A percentile compares a stretch with the other conserved stretches of the same genome.
Conservation (phyloP, 768 basidiomycete genomes). For the Kwoniella shandongensis region DNA sequence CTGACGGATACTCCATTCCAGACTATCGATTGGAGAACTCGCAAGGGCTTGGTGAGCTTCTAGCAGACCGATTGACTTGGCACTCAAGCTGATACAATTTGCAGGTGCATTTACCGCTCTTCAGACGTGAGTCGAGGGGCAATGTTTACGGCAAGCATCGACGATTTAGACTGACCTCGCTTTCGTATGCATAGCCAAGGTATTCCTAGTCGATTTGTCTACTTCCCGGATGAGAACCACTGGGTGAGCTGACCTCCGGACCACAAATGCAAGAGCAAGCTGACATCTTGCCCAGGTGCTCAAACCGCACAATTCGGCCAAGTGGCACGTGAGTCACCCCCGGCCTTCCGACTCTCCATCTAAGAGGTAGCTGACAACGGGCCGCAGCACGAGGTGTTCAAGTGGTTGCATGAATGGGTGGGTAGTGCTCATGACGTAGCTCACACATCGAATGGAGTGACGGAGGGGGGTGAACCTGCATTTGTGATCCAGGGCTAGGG, state of each 20-base stretch:
- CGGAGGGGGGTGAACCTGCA: too few species aligned
- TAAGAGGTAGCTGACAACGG: slow-evolving; percentile 2
- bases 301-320: slow-evolving; percentile 58
- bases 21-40: slow-evolving; percentile 85
- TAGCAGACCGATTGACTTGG: not conserved
- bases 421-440: slow-evolving; percentile 30
- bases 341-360: not conserved
- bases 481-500: too few species aligned
- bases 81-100: not conserved
- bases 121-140: slow-evolving; percentile 56
- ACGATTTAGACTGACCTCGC: slow-evolving; percentile 58
- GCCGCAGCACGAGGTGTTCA: slow-evolving; percentile 72
- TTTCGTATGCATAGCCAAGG: slow-evolving; percentile 62
- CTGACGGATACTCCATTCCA: slow-evolving; percentile 6
- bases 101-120: slow-evolving; percentile 74
- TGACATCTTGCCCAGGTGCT: slow-evolving; percentile 49
- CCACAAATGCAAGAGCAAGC: slow-evolving; percentile 58
- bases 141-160: slow-evolving; percentile 16
- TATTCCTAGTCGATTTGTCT: slow-evolving; percentile 40
- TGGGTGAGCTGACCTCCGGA: slow-evolving; percentile 56
- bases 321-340: slow-evolving; percentile 64
- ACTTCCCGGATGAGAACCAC: slow-evolving; percentile 49
- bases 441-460: too few species aligned
- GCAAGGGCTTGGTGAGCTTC: slow-evolving; percentile 62
- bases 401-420: slow-evolving; percentile 69